Evolutionary conservation across 805 yeast species (phyloP).

Genomic region (Candida krabiensis): DNA sequence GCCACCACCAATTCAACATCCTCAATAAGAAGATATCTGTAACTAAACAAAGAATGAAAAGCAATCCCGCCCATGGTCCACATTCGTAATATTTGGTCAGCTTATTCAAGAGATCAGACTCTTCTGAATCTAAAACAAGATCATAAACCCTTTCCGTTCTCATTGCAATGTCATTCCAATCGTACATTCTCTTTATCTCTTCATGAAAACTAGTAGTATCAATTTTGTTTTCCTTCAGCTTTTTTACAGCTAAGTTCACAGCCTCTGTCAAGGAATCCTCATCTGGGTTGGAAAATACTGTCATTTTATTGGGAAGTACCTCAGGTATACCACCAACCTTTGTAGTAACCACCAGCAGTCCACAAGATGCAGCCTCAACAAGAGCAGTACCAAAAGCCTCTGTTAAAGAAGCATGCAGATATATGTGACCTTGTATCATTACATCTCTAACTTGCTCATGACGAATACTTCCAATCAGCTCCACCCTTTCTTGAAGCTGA

Average conservation of each 20-base stretch:
- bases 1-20: constrained; percentile 69
- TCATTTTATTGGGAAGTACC: constrained; percentile 91
- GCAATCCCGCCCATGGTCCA: constrained; percentile 83
- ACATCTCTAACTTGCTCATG: constrained; percentile 93
- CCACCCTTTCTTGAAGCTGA: constrained; percentile 84
- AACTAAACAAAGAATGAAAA: constrained; percentile 76
- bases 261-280: constrained; percentile 78
- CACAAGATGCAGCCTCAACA: constrained; percentile 98
- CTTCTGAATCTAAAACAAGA: constrained; percentile 29
- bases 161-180: constrained; percentile 86
- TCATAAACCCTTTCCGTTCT: constrained; percentile 84
- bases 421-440: constrained; percentile 91
- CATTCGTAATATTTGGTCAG: constrained; percentile 65
- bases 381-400: constrained; percentile 98
- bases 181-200: constrained; percentile 78
- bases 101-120: constrained; percentile 49
- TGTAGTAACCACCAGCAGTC: constrained; percentile 89
- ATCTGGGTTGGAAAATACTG: constrained; percentile 85
- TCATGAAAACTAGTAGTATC: constrained; percentile 78
- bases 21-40: constrained; percentile 70
- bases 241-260: constrained; percentile 65
- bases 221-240: constrained; percentile 54
- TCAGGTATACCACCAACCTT: constrained; percentile 98
- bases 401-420: constrained; percentile 88
- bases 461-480: constrained; percentile 78